phyloP scores from a whole-genome alignment of 2,329 filamentous ascomycete genomes.

The Neurospora crassa region DNA sequence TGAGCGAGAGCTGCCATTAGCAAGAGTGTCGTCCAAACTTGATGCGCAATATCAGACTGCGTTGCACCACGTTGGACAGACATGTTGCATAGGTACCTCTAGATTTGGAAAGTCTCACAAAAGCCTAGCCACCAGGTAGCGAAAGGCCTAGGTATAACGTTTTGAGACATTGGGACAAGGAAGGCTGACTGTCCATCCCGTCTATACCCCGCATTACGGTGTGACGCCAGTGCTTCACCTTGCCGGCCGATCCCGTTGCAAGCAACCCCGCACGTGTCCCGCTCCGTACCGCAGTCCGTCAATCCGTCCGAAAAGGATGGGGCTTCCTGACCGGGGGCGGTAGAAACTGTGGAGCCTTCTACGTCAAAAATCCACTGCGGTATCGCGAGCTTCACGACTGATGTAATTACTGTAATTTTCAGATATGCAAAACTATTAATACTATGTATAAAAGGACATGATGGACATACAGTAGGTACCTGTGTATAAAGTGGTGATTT shows the following conservation, averaged over 20 bases:
- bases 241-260: background rate
- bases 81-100: background rate
- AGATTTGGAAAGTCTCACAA: background rate
- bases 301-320: background rate
- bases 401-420: too few relatives aligned
- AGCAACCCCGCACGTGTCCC: background rate
- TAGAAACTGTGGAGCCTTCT: too few relatives aligned
- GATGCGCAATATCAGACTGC: background rate
- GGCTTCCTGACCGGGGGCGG: too few relatives aligned
- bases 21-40: background rate
- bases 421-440: too few relatives aligned
- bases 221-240: background rate
- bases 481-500: too few relatives aligned
- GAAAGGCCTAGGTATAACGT: background rate
- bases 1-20: background rate
- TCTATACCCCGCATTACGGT: background rate
- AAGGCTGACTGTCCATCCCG: background rate
- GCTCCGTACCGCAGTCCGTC: background rate
- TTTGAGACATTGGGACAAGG: background rate
- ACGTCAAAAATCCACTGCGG: too few relatives aligned
- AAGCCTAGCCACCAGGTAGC: background rate
- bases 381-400: too few relatives aligned
- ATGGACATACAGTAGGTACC: too few relatives aligned
- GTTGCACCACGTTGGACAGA: background rate
- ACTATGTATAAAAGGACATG: too few relatives aligned